Conservation (phyloP, 169 alveolate genomes). For the Miamiensis avidus region DNA sequence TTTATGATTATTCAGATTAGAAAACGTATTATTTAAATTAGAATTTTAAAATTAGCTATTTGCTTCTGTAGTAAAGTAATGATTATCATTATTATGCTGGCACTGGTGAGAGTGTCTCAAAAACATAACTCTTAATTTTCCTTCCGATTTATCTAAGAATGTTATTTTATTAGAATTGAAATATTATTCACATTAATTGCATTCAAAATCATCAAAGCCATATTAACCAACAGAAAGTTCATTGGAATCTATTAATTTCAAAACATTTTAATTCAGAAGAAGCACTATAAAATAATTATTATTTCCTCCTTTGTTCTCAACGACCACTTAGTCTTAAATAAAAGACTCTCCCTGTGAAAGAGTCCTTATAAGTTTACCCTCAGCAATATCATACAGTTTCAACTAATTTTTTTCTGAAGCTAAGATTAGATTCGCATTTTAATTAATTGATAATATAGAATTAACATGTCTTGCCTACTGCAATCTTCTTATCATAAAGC, state of each 20-base stretch:
- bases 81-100: not conserved
- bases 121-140: not conserved
- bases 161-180: no score
- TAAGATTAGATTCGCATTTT: no score
- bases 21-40: no score
- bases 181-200: not conserved
- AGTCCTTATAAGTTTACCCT: not conserved
- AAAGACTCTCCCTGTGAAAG: not conserved
- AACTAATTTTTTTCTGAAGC: not conserved
- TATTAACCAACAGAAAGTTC: not conserved
- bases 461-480: not conserved
- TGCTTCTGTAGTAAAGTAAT: no score
- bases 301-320: not conserved
- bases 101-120: not conserved
- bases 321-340: not conserved
- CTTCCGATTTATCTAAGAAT: not conserved
- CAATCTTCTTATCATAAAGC: not conserved
- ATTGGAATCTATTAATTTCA: not conserved
- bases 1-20: no score
- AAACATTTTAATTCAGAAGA: not conserved
- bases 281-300: not conserved
- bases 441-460: not conserved
- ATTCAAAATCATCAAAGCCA: not conserved
- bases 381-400: not conserved
- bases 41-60: no score